Conservation (phyloP, 1,139 yeast species). For the Scheffersomyces illinoinensis region DNA sequence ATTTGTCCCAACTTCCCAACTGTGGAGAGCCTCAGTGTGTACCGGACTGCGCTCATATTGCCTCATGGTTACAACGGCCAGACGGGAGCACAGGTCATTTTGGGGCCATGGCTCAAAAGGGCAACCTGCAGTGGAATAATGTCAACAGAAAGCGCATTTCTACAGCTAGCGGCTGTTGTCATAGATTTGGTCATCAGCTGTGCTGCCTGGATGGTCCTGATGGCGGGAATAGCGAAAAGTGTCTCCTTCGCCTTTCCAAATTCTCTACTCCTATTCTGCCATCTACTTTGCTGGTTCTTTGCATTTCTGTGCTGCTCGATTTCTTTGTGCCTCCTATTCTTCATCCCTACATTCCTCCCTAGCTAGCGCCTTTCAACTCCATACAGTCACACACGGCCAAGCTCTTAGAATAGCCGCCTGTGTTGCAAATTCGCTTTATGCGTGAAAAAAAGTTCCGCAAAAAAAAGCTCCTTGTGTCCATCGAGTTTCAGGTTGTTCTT, state of each 20-base stretch:
- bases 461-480: not conserved
- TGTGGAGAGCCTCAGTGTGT: not conserved
- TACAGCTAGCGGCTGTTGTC: not conserved
- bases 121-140: not conserved
- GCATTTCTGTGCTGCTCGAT: not conserved
- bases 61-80: constrained; percentile 7
- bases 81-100: constrained; percentile 1
- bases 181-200: not conserved
- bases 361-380: not conserved
- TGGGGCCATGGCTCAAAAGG: not conserved
- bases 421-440: not conserved
- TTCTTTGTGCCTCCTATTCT: not conserved
- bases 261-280: no score
- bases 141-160: not conserved
- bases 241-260: no score
- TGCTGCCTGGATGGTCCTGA: not conserved
- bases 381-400: not conserved
- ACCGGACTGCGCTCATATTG: constrained; percentile 2
- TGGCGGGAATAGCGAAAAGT: not conserved
- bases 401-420: not conserved
- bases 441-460: not conserved
- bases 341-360: not conserved
- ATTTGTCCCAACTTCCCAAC: not conserved
- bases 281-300: no score
- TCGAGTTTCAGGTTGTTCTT: no score